These are phyloP conservation scores for Tetrapisispora nanseiensis DNA, from an alignment of 805 yeast genomes.

Conservation along the genomic window DNA sequence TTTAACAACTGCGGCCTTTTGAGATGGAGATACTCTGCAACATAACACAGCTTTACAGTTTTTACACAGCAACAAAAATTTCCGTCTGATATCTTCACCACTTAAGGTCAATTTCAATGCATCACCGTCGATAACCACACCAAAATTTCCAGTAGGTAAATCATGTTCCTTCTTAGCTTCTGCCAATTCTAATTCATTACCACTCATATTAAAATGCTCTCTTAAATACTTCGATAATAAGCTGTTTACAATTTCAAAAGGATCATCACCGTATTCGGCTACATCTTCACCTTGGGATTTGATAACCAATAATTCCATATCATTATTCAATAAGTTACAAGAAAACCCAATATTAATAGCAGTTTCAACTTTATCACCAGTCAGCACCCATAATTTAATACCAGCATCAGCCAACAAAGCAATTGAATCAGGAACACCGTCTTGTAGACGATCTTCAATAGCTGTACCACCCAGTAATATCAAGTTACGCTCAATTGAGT, in stretches of 20 bases:
- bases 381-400: constrained; percentile 75
- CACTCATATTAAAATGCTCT: constrained; percentile 51
- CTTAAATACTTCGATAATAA: constrained; percentile 44
- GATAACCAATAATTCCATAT: constrained; percentile 64
- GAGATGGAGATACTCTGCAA: constrained; percentile 84
- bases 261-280: constrained; percentile 35
- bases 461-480: constrained; percentile 75
- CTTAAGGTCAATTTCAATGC: constrained; percentile 51
- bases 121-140: constrained; percentile 72
- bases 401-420: constrained; percentile 64
- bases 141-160: constrained; percentile 61
- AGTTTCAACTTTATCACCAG: constrained; percentile 84
- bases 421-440: constrained; percentile 80
- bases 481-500: constrained; percentile 58
- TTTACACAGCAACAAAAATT: constrained; percentile 63
- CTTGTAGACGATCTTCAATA: constrained; percentile 77
- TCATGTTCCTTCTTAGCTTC: constrained; percentile 48
- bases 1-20: constrained; percentile 72
- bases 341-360: constrained; percentile 84
- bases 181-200: constrained; percentile 47
- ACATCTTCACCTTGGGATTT: constrained; percentile 42
- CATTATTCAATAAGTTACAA: constrained; percentile 65
- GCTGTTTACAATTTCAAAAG: constrained; percentile 33
- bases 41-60: constrained; percentile 76
- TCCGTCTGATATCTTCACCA: constrained; percentile 37